A percentile compares a stretch with the other conserved stretches of the same genome.
These are phyloP conservation scores for Penicillium egyptiacum DNA, from an alignment of 495 filamentous ascomycete species.

Conservation along the genomic window DNA sequence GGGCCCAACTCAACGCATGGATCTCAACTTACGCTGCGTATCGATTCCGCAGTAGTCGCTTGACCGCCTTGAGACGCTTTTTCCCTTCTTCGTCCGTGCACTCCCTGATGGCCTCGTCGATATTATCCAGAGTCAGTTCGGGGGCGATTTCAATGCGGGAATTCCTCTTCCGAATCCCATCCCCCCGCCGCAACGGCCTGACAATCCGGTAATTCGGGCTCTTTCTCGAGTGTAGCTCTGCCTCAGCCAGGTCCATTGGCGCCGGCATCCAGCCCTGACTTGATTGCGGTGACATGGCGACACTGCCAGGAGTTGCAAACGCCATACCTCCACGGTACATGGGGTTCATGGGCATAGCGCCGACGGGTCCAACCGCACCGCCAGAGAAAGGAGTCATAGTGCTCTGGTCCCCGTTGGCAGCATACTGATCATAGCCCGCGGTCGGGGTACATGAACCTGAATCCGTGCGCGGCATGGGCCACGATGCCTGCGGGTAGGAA, in stretches of 20 bases:
- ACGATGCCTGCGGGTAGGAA: constrained; percentile 45
- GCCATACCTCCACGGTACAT: constrained; percentile 45
- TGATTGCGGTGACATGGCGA: constrained; percentile 61
- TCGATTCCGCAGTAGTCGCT: constrained; percentile 89
- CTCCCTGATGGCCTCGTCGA: constrained; percentile 87
- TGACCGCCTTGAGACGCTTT: constrained; percentile 93
- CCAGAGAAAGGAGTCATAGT: constrained; percentile 55
- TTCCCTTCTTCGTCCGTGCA: constrained; percentile 90
- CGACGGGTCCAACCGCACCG: constrained; percentile 52
- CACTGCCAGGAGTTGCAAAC: constrained; percentile 44
- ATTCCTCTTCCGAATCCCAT: constrained; percentile 99
- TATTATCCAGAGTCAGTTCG: constrained; percentile 89
- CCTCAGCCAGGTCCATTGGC: constrained; percentile 56
- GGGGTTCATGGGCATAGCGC: constrained; percentile 44
- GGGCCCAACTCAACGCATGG: too few relatives aligned
- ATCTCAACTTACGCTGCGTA: constrained; percentile 81
- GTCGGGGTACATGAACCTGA: constrained; percentile 62
- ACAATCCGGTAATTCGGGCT: constrained; percentile 77
- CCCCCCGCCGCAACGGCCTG: constrained; percentile 75
- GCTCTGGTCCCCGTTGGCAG: constrained; percentile 59
- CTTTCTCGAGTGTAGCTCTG: constrained; percentile 66
- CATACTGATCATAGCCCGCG: constrained; percentile 63
- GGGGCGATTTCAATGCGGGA: constrained; percentile 96
- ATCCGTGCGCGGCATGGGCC: constrained; percentile 39
- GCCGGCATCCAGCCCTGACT: constrained; percentile 63